Evolutionary conservation across 331 rosid species (phyloP).

Genomic region (Ulmus americana): DNA sequence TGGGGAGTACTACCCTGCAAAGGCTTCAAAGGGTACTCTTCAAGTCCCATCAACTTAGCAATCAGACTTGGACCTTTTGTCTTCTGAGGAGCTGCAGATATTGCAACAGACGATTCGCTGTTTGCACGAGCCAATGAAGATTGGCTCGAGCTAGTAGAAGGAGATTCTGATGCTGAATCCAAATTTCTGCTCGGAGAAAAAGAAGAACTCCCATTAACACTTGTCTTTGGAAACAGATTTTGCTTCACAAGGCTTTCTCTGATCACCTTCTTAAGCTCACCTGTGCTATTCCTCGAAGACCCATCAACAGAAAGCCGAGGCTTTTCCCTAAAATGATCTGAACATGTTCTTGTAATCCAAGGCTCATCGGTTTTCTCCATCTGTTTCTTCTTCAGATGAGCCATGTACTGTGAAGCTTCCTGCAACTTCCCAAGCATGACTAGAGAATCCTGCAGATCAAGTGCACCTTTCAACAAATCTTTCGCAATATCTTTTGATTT

Average conservation of each 20-base stretch:
- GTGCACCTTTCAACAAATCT: conserved; percentile 74
- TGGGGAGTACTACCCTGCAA: conserved; percentile 22
- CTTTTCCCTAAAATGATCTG: conserved; percentile 30
- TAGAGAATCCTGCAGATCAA: conserved; percentile 69
- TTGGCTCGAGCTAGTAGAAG: conserved; percentile 70
- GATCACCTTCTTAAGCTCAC: conserved; percentile 74
- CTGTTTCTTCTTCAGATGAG: conserved; percentile 31
- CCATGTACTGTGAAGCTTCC: conserved; percentile 50
- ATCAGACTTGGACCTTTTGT: conserved; percentile 51
- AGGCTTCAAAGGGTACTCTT: conserved; percentile 43
- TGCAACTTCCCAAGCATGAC: conserved; percentile 57
- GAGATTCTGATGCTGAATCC: conserved; percentile 43
- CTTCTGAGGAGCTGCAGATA: conserved; percentile 33
- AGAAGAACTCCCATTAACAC: conserved; percentile 25
- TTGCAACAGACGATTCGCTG: conserved; percentile 40
- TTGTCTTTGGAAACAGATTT: conserved; percentile 27
- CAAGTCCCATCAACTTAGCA: conserved; percentile 88
- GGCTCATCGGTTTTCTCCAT: conserved; percentile 28
- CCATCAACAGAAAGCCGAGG: conserved; percentile 41
- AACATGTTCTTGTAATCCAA: conserved; percentile 17
- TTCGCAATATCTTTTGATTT: conserved; percentile 55
- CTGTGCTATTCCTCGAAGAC: conserved; percentile 45
- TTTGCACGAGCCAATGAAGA: conserved; percentile 37
- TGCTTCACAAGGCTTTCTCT: conserved; percentile 58
- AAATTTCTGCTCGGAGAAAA: conserved; percentile 19